phyloP scores from a whole-genome alignment of 768 basidiomycete genomes.

The Harrya chromipes region DNA sequence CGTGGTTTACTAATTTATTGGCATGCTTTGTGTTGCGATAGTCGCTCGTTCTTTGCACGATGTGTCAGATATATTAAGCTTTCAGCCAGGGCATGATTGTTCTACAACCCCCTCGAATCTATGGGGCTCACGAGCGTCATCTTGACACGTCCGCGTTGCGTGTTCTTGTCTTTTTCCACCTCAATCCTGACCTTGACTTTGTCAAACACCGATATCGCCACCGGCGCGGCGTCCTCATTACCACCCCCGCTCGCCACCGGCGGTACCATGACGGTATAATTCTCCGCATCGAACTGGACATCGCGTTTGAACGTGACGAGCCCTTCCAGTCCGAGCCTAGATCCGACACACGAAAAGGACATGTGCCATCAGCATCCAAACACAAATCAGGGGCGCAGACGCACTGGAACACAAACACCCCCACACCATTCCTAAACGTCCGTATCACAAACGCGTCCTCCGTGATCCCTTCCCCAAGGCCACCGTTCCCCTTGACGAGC shows the following conservation, averaged over 20 bases:
- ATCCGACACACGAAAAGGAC: neutral
- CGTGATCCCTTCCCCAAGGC: slow-evolving; percentile 39
- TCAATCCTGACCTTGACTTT: slow-evolving; percentile 88
- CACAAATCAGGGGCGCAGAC: slow-evolving; percentile 27
- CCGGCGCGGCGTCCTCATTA: slow-evolving; percentile 34
- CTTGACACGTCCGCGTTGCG: slow-evolving; percentile 85
- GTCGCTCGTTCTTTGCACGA: neutral
- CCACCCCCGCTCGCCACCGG: too few species aligned
- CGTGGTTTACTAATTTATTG: slow-evolving; percentile 5
- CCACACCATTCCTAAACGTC: slow-evolving; percentile 90
- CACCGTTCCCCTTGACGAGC: slow-evolving; percentile 35
- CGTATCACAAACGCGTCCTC: slow-evolving; percentile 94
- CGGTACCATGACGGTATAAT: slow-evolving; percentile 79
- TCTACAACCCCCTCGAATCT: slow-evolving; percentile 46
- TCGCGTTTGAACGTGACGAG: slow-evolving; percentile 92
- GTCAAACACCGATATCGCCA: slow-evolving; percentile 85
- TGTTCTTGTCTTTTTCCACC: slow-evolving; percentile 94
- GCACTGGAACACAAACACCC: slow-evolving; percentile 94
- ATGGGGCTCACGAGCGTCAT: slow-evolving; percentile 73
- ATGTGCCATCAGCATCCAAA: neutral
- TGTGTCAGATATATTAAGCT: too few species aligned
- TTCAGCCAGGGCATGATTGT: neutral
- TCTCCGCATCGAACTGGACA: slow-evolving; percentile 86
- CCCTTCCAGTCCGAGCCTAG: slow-evolving; percentile 89
- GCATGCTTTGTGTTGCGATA: neutral